These are phyloP conservation scores for Herpotrichia juniperi DNA, from an alignment of 2,329 filamentous ascomycete species.

Conservation along the genomic window DNA sequence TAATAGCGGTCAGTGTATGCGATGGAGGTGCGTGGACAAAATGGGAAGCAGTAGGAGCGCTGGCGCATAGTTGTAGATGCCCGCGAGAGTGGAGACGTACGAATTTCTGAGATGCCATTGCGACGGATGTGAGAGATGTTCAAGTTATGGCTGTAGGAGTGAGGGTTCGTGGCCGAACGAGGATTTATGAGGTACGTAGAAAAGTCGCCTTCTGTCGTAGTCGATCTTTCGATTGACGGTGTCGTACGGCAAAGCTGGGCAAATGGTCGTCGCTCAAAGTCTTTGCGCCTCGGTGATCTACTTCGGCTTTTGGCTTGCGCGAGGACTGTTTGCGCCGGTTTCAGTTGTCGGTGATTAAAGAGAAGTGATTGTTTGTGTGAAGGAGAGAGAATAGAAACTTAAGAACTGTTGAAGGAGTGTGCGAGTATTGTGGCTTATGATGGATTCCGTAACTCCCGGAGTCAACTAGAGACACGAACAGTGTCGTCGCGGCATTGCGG, in stretches of 20 bases:
- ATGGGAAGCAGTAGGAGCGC: background rate
- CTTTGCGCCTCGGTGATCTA: no score
- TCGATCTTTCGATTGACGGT: background rate
- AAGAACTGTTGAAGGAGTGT: background rate
- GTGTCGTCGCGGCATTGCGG: background rate
- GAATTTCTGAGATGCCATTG: slow-evolving; percentile 30
- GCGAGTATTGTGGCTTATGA: slow-evolving; percentile 2
- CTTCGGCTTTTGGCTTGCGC: no score
- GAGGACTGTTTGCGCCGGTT: no score
- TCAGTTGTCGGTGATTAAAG: no score
- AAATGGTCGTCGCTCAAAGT: background rate
- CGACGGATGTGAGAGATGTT: background rate
- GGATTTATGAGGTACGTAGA: background rate
- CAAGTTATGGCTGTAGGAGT: background rate
- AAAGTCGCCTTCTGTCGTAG: background rate
- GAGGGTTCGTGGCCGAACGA: background rate
- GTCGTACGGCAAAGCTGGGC: background rate
- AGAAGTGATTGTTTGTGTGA: background rate
- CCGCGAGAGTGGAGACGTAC: slow-evolving; percentile 24
- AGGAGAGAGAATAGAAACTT: background rate
- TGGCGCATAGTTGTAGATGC: background rate
- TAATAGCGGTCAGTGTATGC: slow-evolving; percentile 1
- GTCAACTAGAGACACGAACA: background rate
- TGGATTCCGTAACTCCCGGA: background rate
- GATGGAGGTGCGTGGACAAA: background rate